Evolutionary conservation across 2,329 filamentous ascomycete species (phyloP).

Genomic region (Cytospora piceae): DNA sequence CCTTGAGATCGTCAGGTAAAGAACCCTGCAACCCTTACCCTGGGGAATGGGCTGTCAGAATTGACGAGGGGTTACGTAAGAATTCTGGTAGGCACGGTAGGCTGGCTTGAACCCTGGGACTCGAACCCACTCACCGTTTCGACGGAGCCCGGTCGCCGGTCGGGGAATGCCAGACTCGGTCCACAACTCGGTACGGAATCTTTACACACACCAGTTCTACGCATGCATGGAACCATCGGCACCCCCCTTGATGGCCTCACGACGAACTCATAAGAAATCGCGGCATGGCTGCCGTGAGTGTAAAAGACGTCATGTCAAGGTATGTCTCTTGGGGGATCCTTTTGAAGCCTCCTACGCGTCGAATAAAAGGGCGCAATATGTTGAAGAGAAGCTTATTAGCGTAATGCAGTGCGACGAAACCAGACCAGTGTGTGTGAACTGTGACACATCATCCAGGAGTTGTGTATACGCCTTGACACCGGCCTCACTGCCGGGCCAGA

Average conservation of each 20-base stretch:
- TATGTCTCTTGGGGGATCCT: background rate
- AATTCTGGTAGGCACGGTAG: too few species aligned
- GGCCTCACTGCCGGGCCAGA: slow-evolving; percentile 14
- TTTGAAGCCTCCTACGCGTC: background rate
- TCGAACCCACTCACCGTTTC: background rate
- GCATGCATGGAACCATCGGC: background rate
- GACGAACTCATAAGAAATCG: slow-evolving; percentile 38
- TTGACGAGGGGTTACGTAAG: too few species aligned
- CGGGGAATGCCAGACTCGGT: background rate
- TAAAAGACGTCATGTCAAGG: slow-evolving; percentile 41
- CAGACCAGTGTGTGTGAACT: slow-evolving; percentile 38
- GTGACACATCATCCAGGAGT: slow-evolving; percentile 36
- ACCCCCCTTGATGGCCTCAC: slow-evolving; percentile 15
- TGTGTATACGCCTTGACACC: slow-evolving; percentile 35
- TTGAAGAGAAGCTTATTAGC: slow-evolving; percentile 9
- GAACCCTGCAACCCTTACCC: background rate
- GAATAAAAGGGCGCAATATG: background rate
- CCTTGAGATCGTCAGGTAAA: background rate
- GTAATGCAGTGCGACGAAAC: slow-evolving; percentile 39
- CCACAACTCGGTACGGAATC: background rate
- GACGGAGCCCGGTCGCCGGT: background rate
- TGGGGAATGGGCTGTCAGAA: background rate
- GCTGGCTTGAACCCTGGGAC: background rate
- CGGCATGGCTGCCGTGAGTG: slow-evolving; percentile 40
- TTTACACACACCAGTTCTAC: background rate